These are phyloP conservation scores for Coprinopsis strossmayeri DNA, from an alignment of 768 basidiomycete species.

Conservation along the genomic window DNA sequence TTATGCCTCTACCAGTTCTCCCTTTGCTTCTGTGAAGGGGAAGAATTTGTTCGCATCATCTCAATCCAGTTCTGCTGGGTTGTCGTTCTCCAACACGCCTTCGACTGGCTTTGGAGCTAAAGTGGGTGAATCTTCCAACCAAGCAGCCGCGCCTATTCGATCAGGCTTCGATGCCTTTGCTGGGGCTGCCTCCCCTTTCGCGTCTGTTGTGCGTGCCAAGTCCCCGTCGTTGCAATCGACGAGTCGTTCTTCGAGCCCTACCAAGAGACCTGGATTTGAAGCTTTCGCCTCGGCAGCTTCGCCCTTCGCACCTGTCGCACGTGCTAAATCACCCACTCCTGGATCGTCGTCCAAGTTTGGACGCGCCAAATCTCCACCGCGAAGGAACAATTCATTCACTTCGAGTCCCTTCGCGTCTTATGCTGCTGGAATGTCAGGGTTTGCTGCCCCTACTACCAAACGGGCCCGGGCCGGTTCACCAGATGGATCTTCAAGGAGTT, in stretches of 20 bases:
- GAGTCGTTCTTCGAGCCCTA: constrained; percentile 11
- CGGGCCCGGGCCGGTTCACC: constrained; percentile 50
- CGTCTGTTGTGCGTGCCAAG: neutral
- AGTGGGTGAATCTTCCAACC: constrained; percentile 14
- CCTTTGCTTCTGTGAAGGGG: constrained; percentile 70
- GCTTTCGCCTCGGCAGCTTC: constrained; percentile 24
- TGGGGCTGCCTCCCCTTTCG: neutral
- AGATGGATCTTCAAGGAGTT: constrained; percentile 35
- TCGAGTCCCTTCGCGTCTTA: constrained; percentile 59
- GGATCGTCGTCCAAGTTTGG: constrained; percentile 34
- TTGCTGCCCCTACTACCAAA: constrained; percentile 46
- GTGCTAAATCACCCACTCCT: constrained; percentile 47
- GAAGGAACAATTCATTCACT: constrained; percentile 33
- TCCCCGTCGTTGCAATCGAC: constrained; percentile 5
- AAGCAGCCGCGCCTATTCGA: neutral
- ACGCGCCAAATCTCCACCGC: constrained; percentile 51
- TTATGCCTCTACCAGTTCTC: constrained; percentile 68
- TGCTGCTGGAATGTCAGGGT: constrained; percentile 38
- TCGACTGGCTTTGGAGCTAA: constrained; percentile 7
- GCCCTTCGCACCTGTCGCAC: constrained; percentile 22
- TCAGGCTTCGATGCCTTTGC: constrained; percentile 1
- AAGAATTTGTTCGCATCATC: constrained; percentile 47
- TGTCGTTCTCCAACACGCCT: constrained; percentile 21
- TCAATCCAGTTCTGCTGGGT: constrained; percentile 23
- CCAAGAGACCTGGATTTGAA: constrained; percentile 28